A percentile compares a stretch with the other conserved stretches of the same genome.
phyloP scores from a whole-genome alignment of 306 rosid genomes.

The Amphicarpaea edgeworthii region DNA sequence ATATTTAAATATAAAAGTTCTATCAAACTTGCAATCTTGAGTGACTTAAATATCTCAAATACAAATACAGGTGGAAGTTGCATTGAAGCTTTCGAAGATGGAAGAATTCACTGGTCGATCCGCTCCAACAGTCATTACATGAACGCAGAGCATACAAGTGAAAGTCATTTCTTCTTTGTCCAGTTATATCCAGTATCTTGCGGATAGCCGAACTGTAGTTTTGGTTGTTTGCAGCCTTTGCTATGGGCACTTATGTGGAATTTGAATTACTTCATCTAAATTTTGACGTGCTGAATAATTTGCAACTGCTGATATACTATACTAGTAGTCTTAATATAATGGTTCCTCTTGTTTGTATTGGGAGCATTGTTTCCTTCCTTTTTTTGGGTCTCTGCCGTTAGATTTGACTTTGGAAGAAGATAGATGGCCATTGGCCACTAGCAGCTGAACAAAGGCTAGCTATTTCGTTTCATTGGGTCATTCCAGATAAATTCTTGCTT shows the following conservation, averaged over 20 bases:
- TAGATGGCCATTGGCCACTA: conserved; percentile 29
- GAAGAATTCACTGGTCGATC: conserved; percentile 90
- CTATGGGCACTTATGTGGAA: conserved; percentile 38
- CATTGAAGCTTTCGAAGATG: conserved; percentile 96
- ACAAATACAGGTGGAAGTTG: conserved; percentile 82
- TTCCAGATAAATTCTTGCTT: background rate
- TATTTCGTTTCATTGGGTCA: background rate
- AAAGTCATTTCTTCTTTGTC: conserved; percentile 40
- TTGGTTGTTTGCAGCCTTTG: conserved; percentile 49
- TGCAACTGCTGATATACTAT: conserved; percentile 29
- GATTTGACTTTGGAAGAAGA: conserved; percentile 7
- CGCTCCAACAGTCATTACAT: conserved; percentile 94
- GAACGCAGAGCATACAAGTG: conserved; percentile 29
- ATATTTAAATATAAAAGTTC: conserved; percentile 1
- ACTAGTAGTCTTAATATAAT: conserved; percentile 16
- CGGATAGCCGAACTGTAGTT: conserved; percentile 40
- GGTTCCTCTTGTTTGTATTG: conserved; percentile 3
- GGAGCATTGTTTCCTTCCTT: background rate
- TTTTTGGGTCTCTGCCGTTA: background rate
- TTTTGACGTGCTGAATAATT: conserved; percentile 63
- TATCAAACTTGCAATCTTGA: conserved; percentile 21
- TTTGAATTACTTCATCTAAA: conserved; percentile 46
- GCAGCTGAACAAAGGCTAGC: conserved; percentile 19
- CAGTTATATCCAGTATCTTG: conserved; percentile 33
- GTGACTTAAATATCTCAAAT: background rate